Evolutionary conservation across 1,139 yeast species (phyloP).

Genomic region (Martiniozyma asiatica): DNA sequence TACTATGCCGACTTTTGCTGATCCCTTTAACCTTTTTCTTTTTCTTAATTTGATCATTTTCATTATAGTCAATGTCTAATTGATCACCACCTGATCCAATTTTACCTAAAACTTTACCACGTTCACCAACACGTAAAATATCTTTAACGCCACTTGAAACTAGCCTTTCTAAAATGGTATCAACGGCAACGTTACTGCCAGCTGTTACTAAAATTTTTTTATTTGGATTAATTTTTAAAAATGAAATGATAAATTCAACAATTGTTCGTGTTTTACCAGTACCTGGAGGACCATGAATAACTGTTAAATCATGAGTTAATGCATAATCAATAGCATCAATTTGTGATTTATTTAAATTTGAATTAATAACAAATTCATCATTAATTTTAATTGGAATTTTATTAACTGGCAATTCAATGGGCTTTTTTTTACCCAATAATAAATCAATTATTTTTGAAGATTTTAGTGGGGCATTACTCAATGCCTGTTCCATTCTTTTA

Average conservation of each 20-base stretch:
- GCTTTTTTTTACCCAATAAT: slow-evolving; percentile 33
- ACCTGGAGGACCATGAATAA: slow-evolving; percentile 97
- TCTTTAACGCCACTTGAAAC: slow-evolving; percentile 20
- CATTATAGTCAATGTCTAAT: too few species aligned
- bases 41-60: neutral
- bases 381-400: slow-evolving; percentile 1
- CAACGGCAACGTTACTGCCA: slow-evolving; percentile 92
- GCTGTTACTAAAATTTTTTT: slow-evolving; percentile 81
- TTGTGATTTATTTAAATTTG: slow-evolving; percentile 58
- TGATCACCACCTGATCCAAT: neutral
- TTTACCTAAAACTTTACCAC: slow-evolving; percentile 55
- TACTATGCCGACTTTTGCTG: too few species aligned
- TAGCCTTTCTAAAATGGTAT: slow-evolving; percentile 75
- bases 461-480: slow-evolving; percentile 54
- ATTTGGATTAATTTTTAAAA: slow-evolving; percentile 30
- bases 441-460: slow-evolving; percentile 29
- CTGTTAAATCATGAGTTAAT: slow-evolving; percentile 48
- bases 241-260: slow-evolving; percentile 73
- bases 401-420: slow-evolving; percentile 11
- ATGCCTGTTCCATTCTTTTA: slow-evolving; percentile 68
- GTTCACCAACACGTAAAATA: slow-evolving; percentile 79
- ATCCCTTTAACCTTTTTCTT: slow-evolving; percentile 2
- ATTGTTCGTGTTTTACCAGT: slow-evolving; percentile 79
- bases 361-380: slow-evolving; percentile 33
- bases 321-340: slow-evolving; percentile 48